Evolutionary conservation across 345 rosid genomes (phyloP).

Genomic region (Geranium rotundifolium): DNA sequence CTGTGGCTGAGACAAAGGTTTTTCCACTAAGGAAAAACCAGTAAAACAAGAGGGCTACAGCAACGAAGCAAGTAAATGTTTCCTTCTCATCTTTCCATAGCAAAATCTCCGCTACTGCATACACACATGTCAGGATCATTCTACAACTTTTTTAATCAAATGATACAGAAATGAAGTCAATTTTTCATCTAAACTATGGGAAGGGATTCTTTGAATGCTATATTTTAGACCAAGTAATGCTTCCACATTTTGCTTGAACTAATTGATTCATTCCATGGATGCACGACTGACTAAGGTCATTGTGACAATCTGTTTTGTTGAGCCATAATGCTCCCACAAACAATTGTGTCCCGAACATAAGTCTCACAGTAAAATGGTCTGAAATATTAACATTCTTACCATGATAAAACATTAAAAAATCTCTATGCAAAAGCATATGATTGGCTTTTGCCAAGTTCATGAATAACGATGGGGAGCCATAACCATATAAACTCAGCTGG

Average conservation of each 20-base stretch:
- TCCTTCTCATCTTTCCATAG: constrained; percentile 92
- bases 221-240: neutral
- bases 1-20: constrained; percentile 56
- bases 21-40: constrained; percentile 77
- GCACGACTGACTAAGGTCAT: too few relatives aligned
- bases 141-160: constrained; percentile 1
- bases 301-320: too few relatives aligned
- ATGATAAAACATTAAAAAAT: neutral
- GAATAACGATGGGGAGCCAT: neutral
- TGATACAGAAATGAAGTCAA: neutral
- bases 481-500: neutral
- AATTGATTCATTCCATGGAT: neutral
- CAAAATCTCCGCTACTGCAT: constrained; percentile 75
- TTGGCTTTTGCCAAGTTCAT: neutral
- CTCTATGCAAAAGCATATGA: neutral
- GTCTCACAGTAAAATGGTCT: neutral
- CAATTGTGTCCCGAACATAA: neutral
- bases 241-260: neutral
- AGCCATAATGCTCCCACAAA: neutral
- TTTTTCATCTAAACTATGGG: neutral
- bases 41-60: constrained; percentile 41
- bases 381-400: neutral
- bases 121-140: constrained; percentile 7
- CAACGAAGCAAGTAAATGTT: constrained; percentile 52
- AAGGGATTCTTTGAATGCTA: neutral